Conservation (phyloP, 2,329 filamentous ascomycete genomes). For the Ophiostoma piceae region DNA sequence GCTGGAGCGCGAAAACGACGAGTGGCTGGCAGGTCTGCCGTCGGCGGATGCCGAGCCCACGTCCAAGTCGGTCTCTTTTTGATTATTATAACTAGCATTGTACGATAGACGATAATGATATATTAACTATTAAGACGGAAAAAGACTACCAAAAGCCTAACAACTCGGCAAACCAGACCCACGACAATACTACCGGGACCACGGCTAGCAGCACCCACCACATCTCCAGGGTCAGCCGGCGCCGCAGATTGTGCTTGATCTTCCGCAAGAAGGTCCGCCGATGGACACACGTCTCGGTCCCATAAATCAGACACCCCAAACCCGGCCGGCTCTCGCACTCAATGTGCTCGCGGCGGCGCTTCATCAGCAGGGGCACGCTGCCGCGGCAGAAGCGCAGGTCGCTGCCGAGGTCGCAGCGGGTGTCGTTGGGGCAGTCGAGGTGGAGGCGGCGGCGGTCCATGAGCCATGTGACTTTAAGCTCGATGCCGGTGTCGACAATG, state of each 20-base stretch:
- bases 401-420: slow-evolving; percentile 53
- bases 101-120: neutral
- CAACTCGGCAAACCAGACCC: slow-evolving; percentile 35
- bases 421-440: slow-evolving; percentile 59
- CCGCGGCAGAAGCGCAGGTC: slow-evolving; percentile 57
- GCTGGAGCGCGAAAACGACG: neutral
- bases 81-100: neutral
- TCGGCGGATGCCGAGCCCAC: neutral
- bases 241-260: slow-evolving; percentile 34
- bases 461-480: slow-evolving; percentile 64
- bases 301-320: slow-evolving; percentile 52
- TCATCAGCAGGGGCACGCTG: slow-evolving; percentile 54
- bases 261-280: slow-evolving; percentile 33
- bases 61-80: neutral
- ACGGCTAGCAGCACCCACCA: slow-evolving; percentile 47
- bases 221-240: slow-evolving; percentile 42
- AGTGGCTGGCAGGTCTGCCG: slow-evolving; percentile 4
- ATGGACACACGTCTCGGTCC: slow-evolving; percentile 45
- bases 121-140: neutral
- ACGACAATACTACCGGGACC: slow-evolving; percentile 39
- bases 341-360: slow-evolving; percentile 52
- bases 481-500: slow-evolving; percentile 60
- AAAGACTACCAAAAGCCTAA: slow-evolving; percentile 4
- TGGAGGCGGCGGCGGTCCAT: slow-evolving; percentile 58
- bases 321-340: slow-evolving; percentile 56